A percentile compares a stretch with the other conserved stretches of the same genome.
Evolutionary conservation across 495 filamentous ascomycete species (phyloP).

Genomic region (Cetradonia linearis): DNA sequence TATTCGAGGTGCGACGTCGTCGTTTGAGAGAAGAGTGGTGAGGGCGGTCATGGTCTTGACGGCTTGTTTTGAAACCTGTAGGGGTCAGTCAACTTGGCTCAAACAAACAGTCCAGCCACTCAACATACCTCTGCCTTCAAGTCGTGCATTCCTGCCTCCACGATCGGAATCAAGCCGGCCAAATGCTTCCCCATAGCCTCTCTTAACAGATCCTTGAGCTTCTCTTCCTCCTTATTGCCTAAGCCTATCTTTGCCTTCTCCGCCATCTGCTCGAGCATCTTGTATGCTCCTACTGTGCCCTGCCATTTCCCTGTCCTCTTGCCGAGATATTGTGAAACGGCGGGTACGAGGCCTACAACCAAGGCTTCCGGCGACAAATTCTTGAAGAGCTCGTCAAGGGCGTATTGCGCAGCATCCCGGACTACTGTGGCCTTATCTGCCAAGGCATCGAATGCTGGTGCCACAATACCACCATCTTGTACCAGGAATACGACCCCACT

Average conservation of each 20-base stretch:
- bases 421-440: constrained; percentile 86
- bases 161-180: constrained; percentile 80
- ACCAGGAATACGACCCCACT: constrained; percentile 73
- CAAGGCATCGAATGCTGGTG: constrained; percentile 68
- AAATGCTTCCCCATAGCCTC: constrained; percentile 89
- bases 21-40: constrained; percentile 86
- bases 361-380: constrained; percentile 70
- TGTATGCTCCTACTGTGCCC: constrained; percentile 74
- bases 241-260: constrained; percentile 80
- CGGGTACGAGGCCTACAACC: constrained; percentile 67
- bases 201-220: constrained; percentile 74
- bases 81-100: background rate
- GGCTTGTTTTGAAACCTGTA: constrained; percentile 65
- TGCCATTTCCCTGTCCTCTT: constrained; percentile 90
- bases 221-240: constrained; percentile 67
- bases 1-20: constrained; percentile 89
- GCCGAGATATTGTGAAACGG: constrained; percentile 59
- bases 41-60: constrained; percentile 83
- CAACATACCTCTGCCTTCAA: constrained; percentile 67
- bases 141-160: constrained; percentile 92
- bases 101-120: background rate
- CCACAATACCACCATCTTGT: constrained; percentile 64
- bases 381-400: constrained; percentile 76
- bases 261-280: constrained; percentile 79
- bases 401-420: constrained; percentile 85